Conservation (phyloP, 148 eudicot species). For the Euryodendron excelsum region DNA sequence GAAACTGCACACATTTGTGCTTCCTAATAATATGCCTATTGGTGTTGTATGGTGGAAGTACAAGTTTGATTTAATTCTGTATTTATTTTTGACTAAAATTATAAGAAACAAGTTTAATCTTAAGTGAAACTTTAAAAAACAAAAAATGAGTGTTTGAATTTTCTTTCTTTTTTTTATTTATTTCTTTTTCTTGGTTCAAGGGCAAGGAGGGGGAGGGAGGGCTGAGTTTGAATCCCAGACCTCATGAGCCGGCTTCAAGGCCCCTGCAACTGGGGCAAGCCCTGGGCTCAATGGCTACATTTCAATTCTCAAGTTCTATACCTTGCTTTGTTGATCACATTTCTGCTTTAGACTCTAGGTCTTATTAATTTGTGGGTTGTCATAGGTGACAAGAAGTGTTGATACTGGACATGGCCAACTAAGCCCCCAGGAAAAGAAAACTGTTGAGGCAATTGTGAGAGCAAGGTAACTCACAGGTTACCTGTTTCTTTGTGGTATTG, state of each 20-base stretch:
- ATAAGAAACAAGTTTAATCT: not conserved
- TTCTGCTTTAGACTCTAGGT: not conserved
- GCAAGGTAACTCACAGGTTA: conserved; percentile 41
- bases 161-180: no score
- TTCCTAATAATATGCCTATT: not conserved
- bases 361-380: not conserved
- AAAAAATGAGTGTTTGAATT: no score
- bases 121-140: no score
- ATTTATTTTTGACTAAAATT: not conserved
- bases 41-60: not conserved
- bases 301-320: not conserved
- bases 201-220: no score
- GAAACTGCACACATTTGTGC: not conserved
- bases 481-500: not conserved
- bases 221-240: no score
- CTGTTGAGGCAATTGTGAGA: conserved; percentile 57
- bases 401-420: conserved; percentile 42
- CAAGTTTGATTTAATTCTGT: not conserved
- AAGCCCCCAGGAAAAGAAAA: conserved; percentile 46
- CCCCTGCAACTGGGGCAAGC: no score
- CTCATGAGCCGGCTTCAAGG: no score
- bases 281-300: no score
- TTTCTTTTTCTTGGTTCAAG: no score
- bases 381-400: conserved; percentile 55
- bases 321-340: conserved; percentile 4